Evolutionary conservation across 331 rosid genomes (phyloP), one percentile per base, ranked within the genome.

Genomic region (Phaseolus coccineus): DNA sequence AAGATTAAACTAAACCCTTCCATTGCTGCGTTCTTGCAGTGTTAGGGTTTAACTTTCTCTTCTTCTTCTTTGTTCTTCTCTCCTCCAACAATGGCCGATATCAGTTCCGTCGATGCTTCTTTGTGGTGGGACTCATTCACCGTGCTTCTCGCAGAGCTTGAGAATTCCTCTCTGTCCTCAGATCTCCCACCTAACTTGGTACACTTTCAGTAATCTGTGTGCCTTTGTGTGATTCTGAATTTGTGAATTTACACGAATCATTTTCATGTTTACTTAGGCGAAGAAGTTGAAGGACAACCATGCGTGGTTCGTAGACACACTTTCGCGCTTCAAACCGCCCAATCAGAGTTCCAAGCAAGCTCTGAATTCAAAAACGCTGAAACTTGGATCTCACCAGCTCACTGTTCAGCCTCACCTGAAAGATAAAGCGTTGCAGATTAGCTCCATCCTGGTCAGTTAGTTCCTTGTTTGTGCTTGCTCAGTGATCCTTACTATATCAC

Each of bases 111-210:
- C 14, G 97, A 95, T 27, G 83, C 93, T 22, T 86, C 97, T 71
- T 91, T 92, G 27, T 95, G 97, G 97, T 95, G 98, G 98, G 98
- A 92, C 78, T 84, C 97, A 7, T 95, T 95, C 90, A 67, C 87
- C 76, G 68, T 84, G 33, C 77, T 95, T 50, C 80, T 92, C 57
- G 67, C 96, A 5, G 96, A 95, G 62, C 93, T 95, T 6, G 98
- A 95, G 46, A 88, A 86, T 47, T 88, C 85, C 12, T 56, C 97
- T 59, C 88, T 89, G 52, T 87, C 94, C 58, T 83, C 90, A 39
- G 87, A 87, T 69, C 93, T 90, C 74, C 91, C 97, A 47, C 87
- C 81, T 7, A 85, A 81, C 77, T 81, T 95, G 90, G 98, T 95
- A 85, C 66, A 5, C 30, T 64, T 75, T 55, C 84, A 59, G 2